Base-by-base conservation (phyloP, 768 basidiomycete species). In the Boletus coccyginus region DNA sequence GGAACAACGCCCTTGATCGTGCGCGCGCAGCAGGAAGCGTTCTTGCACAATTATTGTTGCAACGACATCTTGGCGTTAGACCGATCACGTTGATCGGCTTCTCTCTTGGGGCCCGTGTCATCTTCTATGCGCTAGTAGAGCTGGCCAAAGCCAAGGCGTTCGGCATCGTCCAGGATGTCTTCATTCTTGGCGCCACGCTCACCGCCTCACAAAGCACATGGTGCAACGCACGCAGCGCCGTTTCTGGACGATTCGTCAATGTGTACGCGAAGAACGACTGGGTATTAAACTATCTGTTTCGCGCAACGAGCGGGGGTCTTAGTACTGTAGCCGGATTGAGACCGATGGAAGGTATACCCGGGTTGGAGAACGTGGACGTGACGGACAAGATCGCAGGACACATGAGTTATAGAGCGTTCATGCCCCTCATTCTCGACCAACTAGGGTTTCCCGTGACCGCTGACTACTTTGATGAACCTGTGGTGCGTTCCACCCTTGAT, bases 81-180 rank as follows among this genome's bases (percentile, higher is more conserved):
- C 97, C 97, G 2, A 90, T 97, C 60, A 95, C 94, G 0, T 80
- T 98, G 51, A 93, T 98, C 52, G 97, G 97, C 0, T 99, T 96
- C 78, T 98, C 96, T 4, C 85, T 98, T 3, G 97, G 97, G 29
- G 88, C 95, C 1, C 85, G 97, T 24, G 92, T 97, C 43, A 97
- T 99, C 58, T 98, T 96, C 75, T 98, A 96, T 68, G 94, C 94
- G n/a, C 81, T 99, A 29, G 70, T 93, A 44, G 97, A 98, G 61
- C 83, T 99, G 4, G 91, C 94, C 17, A 86, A 86, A 67, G 80
- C 83, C 43, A 94, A 94, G 65, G 90, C 90, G 0, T 96, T 83
- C 60, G 97, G 96, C 13, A 85, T 98, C 57, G 94, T 99, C 0
- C 94, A 99, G 66, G 97, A 99, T 66, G 97, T 98, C 10, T 92